A percentile compares a stretch with the other conserved stretches of the same genome.
Conservation (phyloP, 805 yeast species). For the Kuraishia cidri region DNA sequence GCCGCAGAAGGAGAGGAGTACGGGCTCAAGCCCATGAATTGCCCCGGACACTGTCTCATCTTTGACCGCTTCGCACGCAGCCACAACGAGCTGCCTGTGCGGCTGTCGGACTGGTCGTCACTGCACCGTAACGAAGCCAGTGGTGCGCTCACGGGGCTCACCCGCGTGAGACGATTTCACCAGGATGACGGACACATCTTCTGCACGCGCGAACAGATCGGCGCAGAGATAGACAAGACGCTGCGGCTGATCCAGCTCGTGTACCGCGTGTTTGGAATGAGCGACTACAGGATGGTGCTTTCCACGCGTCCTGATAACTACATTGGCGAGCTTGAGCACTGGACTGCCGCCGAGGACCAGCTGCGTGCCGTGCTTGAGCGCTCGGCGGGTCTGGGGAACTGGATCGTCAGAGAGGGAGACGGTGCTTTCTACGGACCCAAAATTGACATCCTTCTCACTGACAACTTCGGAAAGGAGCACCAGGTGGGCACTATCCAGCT, state of each 20-base stretch:
- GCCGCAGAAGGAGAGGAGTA: conserved; percentile 26
- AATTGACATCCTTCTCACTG: conserved; percentile 78
- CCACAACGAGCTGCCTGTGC: conserved; percentile 77
- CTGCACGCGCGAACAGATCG: conserved; percentile 71
- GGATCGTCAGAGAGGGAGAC: conserved; percentile 83
- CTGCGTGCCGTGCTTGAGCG: conserved; percentile 50
- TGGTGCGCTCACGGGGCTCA: conserved; percentile 88
- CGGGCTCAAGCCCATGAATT: conserved; percentile 91
- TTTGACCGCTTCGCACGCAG: conserved; percentile 71
- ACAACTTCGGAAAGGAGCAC: conserved; percentile 71
- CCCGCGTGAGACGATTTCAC: conserved; percentile 90
- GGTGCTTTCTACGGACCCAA: conserved; percentile 98
- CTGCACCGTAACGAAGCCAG: conserved; percentile 91
- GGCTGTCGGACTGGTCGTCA: conserved; percentile 85
- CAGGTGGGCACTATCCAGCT: conserved; percentile 95
- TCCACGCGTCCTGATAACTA: conserved; percentile 84
- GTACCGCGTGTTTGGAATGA: conserved; percentile 60
- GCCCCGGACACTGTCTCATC: conserved; percentile 91
- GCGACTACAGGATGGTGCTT: conserved; percentile 50
- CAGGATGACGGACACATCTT: conserved; percentile 98
- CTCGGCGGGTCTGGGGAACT: conserved; percentile 35
- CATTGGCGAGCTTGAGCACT: conserved; percentile 68
- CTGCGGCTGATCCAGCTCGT: conserved; percentile 67
- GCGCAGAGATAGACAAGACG: conserved; percentile 63
- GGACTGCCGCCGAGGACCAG: conserved; percentile 77